Base-by-base conservation (phyloP, 495 filamentous ascomycete genomes). In the Aspergillus bertholletiae region DNA sequence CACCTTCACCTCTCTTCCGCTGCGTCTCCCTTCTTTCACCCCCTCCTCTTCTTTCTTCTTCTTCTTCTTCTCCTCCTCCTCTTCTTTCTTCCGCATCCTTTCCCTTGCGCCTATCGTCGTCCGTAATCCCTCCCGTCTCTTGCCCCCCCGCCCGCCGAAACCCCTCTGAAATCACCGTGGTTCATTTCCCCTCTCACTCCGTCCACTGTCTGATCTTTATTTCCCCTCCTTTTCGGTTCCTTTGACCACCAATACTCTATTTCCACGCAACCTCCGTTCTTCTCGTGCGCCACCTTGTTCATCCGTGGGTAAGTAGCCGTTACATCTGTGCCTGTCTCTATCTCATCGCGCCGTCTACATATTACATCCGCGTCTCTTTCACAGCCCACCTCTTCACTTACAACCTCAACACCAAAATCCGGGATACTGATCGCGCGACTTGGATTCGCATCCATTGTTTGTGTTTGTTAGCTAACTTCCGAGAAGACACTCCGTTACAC, bases 111-210 rank as follows among this genome's bases (percentile, higher is more conserved):
- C 51, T 52, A 55, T 49, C 58, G 59, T 64, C 53, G 47, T 58
- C 54, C 34, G 26, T 46, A 41, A 62, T 65, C 61, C 64, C 66
- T 65, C 67, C 62, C 62, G 65, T 62, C 67, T 57, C 40, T 53
- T 55, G 61, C 55, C 63, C 51, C 52, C 53, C 63, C 55, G 50
- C 61, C 53, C 57, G 48, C 57, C 53, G 54, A 67, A 63, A 58
- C 61, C 40, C 51, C 55, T 53, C 56, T 35, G 53, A 50, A 39
- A 39, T 26, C 34, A 43, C 44, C n/a, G 8, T 17, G 34, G 22
- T 45, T 35, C 40, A 20, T 27, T 45, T 45, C 44, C 45, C 50
- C 56, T 57, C 49, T 26, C 44, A 21, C 34, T 50, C 30, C 43
- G 17, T 28, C 28, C n/a, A n/a, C n/a, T 21, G 28, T 12, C 17